Conservation (phyloP, 306 rosid species). For the Cyamopsis tetragonoloba region DNA sequence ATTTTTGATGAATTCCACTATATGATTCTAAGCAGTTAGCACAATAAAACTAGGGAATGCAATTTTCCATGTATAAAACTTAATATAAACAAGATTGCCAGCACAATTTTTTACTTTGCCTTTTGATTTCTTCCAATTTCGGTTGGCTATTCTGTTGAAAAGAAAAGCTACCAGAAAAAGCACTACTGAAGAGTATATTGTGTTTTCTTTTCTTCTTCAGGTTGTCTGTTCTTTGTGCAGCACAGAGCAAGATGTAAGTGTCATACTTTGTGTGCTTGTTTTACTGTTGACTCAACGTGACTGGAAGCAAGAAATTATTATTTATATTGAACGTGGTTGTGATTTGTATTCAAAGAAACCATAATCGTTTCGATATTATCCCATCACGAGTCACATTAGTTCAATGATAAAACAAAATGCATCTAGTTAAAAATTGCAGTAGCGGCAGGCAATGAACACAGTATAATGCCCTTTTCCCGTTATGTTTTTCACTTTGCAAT, state of each 20-base stretch:
- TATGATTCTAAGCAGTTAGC: neutral
- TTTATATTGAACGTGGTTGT: too few relatives aligned
- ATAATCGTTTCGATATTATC: too few relatives aligned
- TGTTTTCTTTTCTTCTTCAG: constrained; percentile 35
- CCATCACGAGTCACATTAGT: too few relatives aligned
- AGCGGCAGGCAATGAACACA: neutral
- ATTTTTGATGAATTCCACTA: neutral
- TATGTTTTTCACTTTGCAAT: constrained; percentile 26
- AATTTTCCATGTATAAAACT: neutral
- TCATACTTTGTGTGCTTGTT: too few relatives aligned
- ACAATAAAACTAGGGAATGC: neutral
- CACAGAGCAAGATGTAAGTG: constrained; percentile 76
- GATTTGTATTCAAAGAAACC: too few relatives aligned
- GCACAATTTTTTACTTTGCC: neutral
- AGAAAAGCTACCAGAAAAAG: constrained; percentile 5
- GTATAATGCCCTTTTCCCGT: neutral
- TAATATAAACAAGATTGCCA: neutral
- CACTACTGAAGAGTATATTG: constrained; percentile 17
- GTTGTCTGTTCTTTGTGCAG: constrained; percentile 68
- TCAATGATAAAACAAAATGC: too few relatives aligned
- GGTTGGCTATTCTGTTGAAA: neutral
- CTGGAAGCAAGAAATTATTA: too few relatives aligned
- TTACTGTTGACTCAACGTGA: too few relatives aligned
- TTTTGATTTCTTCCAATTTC: neutral
- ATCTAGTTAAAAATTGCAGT: neutral